phyloP scores from a whole-genome alignment of 2,329 filamentous ascomycete species.

The Alternaria consortialis region DNA sequence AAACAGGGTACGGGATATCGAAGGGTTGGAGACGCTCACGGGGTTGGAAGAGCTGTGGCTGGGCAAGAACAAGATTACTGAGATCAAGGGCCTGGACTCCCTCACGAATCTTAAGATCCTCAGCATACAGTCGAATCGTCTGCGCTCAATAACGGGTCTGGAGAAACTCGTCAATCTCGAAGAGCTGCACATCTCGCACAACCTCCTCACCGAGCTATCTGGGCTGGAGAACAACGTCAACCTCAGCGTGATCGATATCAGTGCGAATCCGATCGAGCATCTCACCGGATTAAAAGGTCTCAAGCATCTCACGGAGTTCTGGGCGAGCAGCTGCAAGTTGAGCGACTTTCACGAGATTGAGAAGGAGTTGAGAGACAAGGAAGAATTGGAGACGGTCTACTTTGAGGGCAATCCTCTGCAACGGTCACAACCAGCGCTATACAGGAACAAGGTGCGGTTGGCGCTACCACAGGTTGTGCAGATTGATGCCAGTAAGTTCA shows the following conservation, averaged over 20 bases:
- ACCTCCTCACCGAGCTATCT: conserved; percentile 79
- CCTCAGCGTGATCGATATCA: conserved; percentile 85
- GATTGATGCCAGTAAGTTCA: conserved; percentile 92
- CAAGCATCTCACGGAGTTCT: conserved; percentile 82
- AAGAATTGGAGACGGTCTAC: conserved; percentile 86
- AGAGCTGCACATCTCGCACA: conserved; percentile 96
- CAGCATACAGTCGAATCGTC: conserved; percentile 94
- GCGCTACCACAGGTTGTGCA: conserved; percentile 87
- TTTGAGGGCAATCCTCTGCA: conserved; percentile 96
- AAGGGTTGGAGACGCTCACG: conserved; percentile 81
- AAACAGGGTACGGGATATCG: conserved; percentile 88
- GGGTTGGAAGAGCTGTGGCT: conserved; percentile 90
- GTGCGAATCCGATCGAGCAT: conserved; percentile 82
- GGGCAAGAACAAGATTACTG: conserved; percentile 94
- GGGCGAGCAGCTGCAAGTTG: conserved; percentile 90
- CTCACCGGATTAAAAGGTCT: conserved; percentile 76
- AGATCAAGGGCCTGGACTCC: conserved; percentile 77
- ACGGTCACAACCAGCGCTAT: conserved; percentile 78
- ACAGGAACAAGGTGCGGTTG: conserved; percentile 91
- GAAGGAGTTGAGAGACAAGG: conserved; percentile 78
- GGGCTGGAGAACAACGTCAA: conserved; percentile 64
- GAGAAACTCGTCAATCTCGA: conserved; percentile 78
- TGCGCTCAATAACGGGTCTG: conserved; percentile 79
- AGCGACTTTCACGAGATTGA: conserved; percentile 84
- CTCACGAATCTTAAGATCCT: conserved; percentile 85